Base-by-base conservation (phyloP, 2,329 filamentous ascomycete species). In the Monosporascus sp. region DNA sequence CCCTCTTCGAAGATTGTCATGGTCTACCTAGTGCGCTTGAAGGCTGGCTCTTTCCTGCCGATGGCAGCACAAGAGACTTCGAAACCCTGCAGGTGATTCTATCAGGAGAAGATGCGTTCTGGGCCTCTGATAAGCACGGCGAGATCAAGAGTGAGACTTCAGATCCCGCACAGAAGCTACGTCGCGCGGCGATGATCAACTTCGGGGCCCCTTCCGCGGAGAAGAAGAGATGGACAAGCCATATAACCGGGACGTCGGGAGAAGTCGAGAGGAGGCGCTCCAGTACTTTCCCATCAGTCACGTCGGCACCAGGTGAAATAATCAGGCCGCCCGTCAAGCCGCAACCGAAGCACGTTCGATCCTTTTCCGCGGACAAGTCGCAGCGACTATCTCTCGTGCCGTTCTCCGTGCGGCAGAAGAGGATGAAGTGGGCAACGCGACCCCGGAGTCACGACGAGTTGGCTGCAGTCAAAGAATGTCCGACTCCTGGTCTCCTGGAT, bases 1-100 rank as follows among this genome's bases (percentile, higher is more conserved):
- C 11, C 31, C 11, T 14, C 9, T 40, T 26, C 51, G 6, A 48
- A 68, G 65, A 58, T 51, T 61, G 61, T 22, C 56, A 67, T 50
- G 64, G 61, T 17, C 58, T 68, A 7, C 65, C 65, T 7, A 52
- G 54, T 14, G 49, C 50, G 8, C 49, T 68, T 14, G 56, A 65
- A 37, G 56, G 65, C 37, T 68, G 65, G 65, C 53, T 68, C 1
- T 68, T 66, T 49, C 64, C 65, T 7, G 17, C 58, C 45, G 58
- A 65, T 48, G 64, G 63, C n/a, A 60, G 55, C 37, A 63, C 56
- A 20, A 52, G 65, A 51, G 64, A 68, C 48, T 68, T 65, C 51
- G 61, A 58, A 37, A 65, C 63, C 7, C 51, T 68, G 19, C 65
- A 68, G 55, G 65, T 68, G 37, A 58, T 68, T 47, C 55, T 67